A percentile compares a stretch with the other conserved stretches of the same genome.
Conservation (phyloP, 179 eudicot genomes). For the Silene vulgaris region DNA sequence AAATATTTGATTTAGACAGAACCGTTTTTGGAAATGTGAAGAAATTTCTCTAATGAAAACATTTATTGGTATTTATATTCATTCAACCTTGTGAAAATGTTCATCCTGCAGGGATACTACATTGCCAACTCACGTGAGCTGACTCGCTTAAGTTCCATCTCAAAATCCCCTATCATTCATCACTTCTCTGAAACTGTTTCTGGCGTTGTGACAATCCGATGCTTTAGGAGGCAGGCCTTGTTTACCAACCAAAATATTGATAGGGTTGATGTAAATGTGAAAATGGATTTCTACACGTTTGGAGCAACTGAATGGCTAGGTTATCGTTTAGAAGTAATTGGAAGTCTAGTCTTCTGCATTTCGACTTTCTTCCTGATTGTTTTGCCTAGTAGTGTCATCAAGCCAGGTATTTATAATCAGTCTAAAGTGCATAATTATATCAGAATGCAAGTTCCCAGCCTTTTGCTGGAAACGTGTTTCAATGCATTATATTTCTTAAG, state of each 20-base stretch:
- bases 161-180: slow-evolving; percentile 77
- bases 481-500: too few species aligned
- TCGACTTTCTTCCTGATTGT: slow-evolving; percentile 73
- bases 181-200: slow-evolving; percentile 87
- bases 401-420: slow-evolving; percentile 47
- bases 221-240: slow-evolving; percentile 57
- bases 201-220: slow-evolving; percentile 78
- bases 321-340: slow-evolving; percentile 69
- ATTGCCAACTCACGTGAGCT: slow-evolving; percentile 83
- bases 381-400: slow-evolving; percentile 67
- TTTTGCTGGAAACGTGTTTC: not conserved
- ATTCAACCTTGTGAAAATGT: not conserved
- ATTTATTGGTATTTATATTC: not conserved
- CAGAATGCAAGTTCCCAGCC: not conserved
- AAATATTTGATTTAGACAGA: not conserved
- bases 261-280: slow-evolving; percentile 53
- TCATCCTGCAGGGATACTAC: slow-evolving; percentile 54
- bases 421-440: not conserved
- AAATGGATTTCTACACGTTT: slow-evolving; percentile 80
- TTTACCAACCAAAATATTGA: slow-evolving; percentile 54
- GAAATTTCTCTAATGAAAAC: not conserved
- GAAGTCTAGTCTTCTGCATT: slow-evolving; percentile 61
- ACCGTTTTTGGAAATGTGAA: not conserved
- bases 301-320: slow-evolving; percentile 88
- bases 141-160: slow-evolving; percentile 75